Evolutionary conservation across 2,329 filamentous ascomycete genomes (phyloP).

Genomic region (Talaromyces sp.): DNA sequence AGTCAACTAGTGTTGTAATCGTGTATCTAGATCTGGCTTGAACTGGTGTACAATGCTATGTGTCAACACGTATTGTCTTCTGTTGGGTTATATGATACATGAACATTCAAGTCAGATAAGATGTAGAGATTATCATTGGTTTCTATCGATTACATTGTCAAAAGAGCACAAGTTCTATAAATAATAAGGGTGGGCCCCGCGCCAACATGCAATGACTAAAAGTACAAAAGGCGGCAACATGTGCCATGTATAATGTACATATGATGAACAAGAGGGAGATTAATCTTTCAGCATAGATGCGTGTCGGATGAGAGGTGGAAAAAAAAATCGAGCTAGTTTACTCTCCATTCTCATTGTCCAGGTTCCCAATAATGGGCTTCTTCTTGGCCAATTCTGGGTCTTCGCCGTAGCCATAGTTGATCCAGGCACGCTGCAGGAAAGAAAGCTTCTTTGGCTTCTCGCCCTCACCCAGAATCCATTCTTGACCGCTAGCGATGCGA

Average conservation of each 20-base stretch:
- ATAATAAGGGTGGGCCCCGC: neutral
- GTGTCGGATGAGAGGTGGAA: neutral
- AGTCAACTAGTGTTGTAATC: no score
- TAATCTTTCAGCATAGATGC: neutral
- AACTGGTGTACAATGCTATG: no score
- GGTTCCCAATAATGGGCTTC: slow-evolving; percentile 38
- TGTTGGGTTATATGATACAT: no score
- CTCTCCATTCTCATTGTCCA: slow-evolving; percentile 28
- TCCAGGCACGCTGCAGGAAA: slow-evolving; percentile 37
- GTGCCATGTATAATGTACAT: neutral
- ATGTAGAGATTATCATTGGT: neutral
- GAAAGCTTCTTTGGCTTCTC: slow-evolving; percentile 31
- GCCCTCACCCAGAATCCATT: slow-evolving; percentile 63
- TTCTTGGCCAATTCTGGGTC: slow-evolving; percentile 33
- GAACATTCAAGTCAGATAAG: neutral
- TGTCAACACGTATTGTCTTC: neutral
- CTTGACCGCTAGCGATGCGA: slow-evolving; percentile 59
- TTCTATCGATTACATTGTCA: neutral
- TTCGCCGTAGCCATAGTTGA: slow-evolving; percentile 38
- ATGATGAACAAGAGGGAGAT: neutral
- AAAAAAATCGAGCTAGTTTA: slow-evolving; percentile 2
- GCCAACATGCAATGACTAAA: neutral
- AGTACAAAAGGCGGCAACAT: neutral
- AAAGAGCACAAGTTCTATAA: neutral
- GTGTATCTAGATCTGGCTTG: no score